Base-by-base conservation (phyloP, 768 basidiomycete species). In the Mycena chlorophos region DNA sequence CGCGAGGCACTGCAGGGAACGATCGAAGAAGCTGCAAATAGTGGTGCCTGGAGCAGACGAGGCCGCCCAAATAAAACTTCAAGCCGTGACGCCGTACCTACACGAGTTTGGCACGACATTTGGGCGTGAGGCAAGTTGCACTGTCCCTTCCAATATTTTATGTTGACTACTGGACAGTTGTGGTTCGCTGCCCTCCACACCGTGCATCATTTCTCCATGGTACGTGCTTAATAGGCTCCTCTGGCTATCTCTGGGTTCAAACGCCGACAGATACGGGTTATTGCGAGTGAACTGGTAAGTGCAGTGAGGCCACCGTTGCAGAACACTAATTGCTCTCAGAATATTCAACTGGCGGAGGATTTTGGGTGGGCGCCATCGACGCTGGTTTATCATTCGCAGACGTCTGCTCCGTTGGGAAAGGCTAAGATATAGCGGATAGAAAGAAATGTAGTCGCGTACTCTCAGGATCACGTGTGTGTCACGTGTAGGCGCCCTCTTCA, bases 201-300 rank as follows among this genome's bases (percentile, higher is more conserved):
- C 39, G 87, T 94, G 23, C 91, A 94, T 70, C 91, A 94, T 66
- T 94, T 89, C 89, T 91, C 89, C 19, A 91, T 91, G 88, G 89
- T 89, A 66, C 61, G 80, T 63, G 14, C 20, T 54, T 37, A 56
- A n/a, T 34, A 39, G 31, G 26, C 31, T 19, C 37, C 38, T 14
- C 38, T 22, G 10, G n/a, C 50, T 49, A 27, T 59, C 34, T 48
- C 54, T 37, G 40, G 63, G 51, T 39, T 45, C 40, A 30, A 19
- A 38, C 52, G 34, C 49, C 52, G 30, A 16, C 55, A 91, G 89
- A 79, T 94, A 51, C 87, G 91, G 49, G 87, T 91, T 16, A 87
- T 93, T 57, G 86, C 89, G 19, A 89, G 89, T 60, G 91, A 94
- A 73, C 71, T 90, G 66, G 91, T 92, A 57, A 55, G 84, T 71